Conservation (phyloP, 2,329 filamentous ascomycete genomes). For the Neospermospora avenae region DNA sequence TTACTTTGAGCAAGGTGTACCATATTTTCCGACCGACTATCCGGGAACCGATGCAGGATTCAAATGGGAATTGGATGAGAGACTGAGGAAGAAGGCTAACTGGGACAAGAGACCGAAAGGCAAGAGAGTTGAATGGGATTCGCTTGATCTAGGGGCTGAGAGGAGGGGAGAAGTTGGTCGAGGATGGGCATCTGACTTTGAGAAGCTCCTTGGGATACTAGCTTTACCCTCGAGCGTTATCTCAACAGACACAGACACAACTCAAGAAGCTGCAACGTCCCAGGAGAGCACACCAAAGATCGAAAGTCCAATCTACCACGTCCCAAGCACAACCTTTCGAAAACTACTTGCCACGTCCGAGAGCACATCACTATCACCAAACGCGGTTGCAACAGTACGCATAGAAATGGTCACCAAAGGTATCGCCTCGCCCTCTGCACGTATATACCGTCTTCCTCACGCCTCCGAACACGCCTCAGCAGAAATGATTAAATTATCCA, state of each 20-base stretch:
- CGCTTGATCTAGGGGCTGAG: slow-evolving; percentile 68
- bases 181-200: slow-evolving; percentile 83
- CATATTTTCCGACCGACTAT: slow-evolving; percentile 86
- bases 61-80: slow-evolving; percentile 70
- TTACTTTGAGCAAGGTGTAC: slow-evolving; percentile 70
- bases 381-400: slow-evolving; percentile 56
- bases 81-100: slow-evolving; percentile 52
- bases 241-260: slow-evolving; percentile 8
- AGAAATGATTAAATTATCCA: slow-evolving; percentile 28
- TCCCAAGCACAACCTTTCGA: slow-evolving; percentile 22
- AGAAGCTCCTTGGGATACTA: slow-evolving; percentile 37
- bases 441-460: slow-evolving; percentile 78
- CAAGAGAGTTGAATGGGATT: slow-evolving; percentile 73
- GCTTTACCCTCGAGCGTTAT: background rate
- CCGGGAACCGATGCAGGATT: slow-evolving; percentile 76
- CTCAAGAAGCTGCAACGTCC: slow-evolving; percentile 9
- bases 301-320: slow-evolving; percentile 18
- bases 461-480: slow-evolving; percentile 24
- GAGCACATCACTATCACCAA: slow-evolving; percentile 33
- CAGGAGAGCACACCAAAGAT: background rate
- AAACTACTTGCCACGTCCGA: slow-evolving; percentile 25
- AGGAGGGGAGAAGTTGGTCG: slow-evolving; percentile 78
- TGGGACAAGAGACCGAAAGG: slow-evolving; percentile 81
- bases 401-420: slow-evolving; percentile 69
- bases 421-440: slow-evolving; percentile 65